Percentiles rank a stretch among this genome's conserved stretches.
These are phyloP conservation scores for Solanum peruvianum DNA, from an alignment of 257 asterid species.

Conservation along the genomic window DNA sequence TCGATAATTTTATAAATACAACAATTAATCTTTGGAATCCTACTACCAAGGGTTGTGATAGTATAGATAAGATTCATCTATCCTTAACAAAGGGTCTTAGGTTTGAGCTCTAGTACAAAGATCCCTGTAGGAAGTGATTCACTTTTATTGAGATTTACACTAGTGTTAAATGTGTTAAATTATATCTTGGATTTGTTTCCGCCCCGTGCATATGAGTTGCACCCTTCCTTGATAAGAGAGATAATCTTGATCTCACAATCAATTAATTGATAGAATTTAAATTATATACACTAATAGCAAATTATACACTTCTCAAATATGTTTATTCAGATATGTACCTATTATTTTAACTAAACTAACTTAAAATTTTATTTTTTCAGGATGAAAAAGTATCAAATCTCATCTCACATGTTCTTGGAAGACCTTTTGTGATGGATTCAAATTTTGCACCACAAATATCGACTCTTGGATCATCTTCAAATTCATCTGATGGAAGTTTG, in stretches of 20 bases:
- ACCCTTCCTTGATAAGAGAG: neutral
- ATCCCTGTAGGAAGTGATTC: too few relatives aligned
- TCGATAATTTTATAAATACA: neutral
- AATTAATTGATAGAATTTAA: neutral
- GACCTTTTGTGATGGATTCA: neutral
- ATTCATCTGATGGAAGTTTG: too few relatives aligned
- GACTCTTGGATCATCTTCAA: too few relatives aligned
- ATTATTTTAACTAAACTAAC: neutral
- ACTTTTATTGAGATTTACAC: too few relatives aligned
- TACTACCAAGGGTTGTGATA: too few relatives aligned
- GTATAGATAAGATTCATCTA: too few relatives aligned
- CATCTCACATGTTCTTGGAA: slow-evolving; percentile 22
- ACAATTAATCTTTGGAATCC: neutral
- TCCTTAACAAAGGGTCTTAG: too few relatives aligned
- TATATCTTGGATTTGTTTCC: neutral
- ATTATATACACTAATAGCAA: neutral
- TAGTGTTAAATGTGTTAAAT: too few relatives aligned
- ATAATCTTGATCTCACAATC: neutral
- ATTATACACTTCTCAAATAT: neutral
- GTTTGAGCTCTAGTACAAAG: too few relatives aligned
- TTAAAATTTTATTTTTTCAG: slow-evolving; percentile 3
- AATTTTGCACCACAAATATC: too few relatives aligned
- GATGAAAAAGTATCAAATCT: slow-evolving; percentile 16
- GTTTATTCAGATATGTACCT: neutral
- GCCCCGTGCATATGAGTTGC: too few relatives aligned